phyloP scores from a whole-genome alignment of 306 rosid species.

The Glycyrrhiza uralensis region DNA sequence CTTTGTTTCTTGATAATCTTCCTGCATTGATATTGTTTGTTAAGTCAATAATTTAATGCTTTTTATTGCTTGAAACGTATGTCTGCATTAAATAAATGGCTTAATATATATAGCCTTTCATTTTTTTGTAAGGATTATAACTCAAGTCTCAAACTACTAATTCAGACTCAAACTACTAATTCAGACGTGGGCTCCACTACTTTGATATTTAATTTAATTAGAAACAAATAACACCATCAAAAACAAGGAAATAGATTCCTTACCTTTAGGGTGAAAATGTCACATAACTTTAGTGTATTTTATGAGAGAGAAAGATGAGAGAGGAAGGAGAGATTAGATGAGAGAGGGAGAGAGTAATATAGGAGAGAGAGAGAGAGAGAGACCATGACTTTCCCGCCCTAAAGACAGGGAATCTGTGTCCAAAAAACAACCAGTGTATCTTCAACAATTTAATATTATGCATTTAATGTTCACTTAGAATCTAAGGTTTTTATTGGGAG shows the following conservation, averaged over 20 bases:
- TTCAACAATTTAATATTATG: neutral
- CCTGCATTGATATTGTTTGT: conserved; percentile 46
- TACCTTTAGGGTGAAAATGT: no score
- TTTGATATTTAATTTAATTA: no score
- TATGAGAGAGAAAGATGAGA: no score
- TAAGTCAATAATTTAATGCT: conserved; percentile 26
- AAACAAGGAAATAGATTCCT: no score
- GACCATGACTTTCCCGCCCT: no score
- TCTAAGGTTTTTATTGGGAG: no score
- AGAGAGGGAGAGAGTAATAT: no score
- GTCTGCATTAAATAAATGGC: neutral
- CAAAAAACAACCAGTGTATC: neutral
- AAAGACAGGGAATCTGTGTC: no score
- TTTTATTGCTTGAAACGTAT: conserved; percentile 9
- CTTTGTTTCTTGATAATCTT: conserved; percentile 69
- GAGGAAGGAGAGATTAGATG: no score
- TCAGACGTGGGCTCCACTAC: neutral
- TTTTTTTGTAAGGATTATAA: neutral
- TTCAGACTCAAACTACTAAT: neutral
- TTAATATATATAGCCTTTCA: neutral
- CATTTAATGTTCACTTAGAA: no score
- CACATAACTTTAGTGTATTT: no score
- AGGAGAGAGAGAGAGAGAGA: no score
- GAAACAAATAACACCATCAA: neutral
- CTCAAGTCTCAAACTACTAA: neutral